phyloP scores from a whole-genome alignment of 1,139 yeast species.

The Taiozyma onychis region DNA sequence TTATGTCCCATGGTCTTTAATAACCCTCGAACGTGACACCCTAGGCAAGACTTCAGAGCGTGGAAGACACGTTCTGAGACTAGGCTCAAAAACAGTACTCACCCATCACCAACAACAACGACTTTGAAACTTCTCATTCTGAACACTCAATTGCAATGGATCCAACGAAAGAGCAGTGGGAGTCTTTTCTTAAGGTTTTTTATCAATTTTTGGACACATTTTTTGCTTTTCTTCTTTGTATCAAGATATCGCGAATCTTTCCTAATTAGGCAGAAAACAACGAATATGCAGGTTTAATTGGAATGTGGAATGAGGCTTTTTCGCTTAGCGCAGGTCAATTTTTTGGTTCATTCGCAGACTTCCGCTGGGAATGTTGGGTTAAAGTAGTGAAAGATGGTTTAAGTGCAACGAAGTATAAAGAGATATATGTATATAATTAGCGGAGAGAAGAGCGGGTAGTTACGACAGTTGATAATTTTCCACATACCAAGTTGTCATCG shows the following conservation, averaged over 20 bases:
- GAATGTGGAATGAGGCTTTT: neutral
- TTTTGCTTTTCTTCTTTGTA: no score
- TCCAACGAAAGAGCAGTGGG: neutral
- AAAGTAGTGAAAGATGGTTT: no score
- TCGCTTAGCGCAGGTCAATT: neutral
- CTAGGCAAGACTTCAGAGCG: neutral
- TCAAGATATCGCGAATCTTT: neutral
- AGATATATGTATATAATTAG: no score
- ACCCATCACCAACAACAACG: conserved; percentile 94
- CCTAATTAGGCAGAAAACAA: neutral
- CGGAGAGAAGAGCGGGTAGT: no score
- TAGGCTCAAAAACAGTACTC: conserved; percentile 14
- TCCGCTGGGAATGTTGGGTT: neutral
- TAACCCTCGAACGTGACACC: neutral
- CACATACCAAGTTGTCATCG: no score
- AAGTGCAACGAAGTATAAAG: no score
- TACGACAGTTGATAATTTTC: no score
- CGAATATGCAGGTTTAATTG: neutral
- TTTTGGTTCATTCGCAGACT: neutral
- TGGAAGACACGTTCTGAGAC: neutral
- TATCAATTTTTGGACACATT: no score
- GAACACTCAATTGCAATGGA: neutral
- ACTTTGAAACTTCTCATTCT: conserved; percentile 87
- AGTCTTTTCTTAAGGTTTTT: neutral
- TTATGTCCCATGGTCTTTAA: neutral